phyloP scores from a whole-genome alignment of 2,329 filamentous ascomycete genomes.

The Penicillium sp. region DNA sequence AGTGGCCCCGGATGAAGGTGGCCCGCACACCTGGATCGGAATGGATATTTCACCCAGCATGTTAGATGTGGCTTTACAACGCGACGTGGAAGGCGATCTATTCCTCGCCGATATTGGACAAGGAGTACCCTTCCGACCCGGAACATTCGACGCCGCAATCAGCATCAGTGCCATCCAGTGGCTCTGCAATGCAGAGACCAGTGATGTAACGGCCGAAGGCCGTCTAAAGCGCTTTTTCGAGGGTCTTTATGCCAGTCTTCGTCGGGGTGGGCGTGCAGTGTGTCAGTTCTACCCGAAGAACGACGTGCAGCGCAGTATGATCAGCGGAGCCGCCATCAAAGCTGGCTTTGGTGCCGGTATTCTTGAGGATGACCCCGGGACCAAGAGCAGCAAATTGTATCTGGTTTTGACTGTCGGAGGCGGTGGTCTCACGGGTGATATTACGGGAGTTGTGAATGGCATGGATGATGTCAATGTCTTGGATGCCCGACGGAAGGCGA shows the following conservation, averaged over 20 bases:
- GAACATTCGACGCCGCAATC: slow-evolving; percentile 91
- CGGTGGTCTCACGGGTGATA: slow-evolving; percentile 66
- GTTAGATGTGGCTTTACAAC: slow-evolving; percentile 89
- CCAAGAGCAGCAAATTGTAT: slow-evolving; percentile 96
- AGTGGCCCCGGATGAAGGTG: slow-evolving; percentile 67
- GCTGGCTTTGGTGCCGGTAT: slow-evolving; percentile 95
- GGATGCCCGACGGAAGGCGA: slow-evolving; percentile 61
- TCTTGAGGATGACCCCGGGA: slow-evolving; percentile 91
- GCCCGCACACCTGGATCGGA: slow-evolving; percentile 92
- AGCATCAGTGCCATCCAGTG: slow-evolving; percentile 97
- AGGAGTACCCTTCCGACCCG: slow-evolving; percentile 87
- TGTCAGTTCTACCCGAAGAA: slow-evolving; percentile 99
- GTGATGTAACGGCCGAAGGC: slow-evolving; percentile 76
- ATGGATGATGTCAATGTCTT: slow-evolving; percentile 86
- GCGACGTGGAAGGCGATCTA: slow-evolving; percentile 91
- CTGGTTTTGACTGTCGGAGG: slow-evolving; percentile 87
- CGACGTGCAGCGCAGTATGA: slow-evolving; percentile 86
- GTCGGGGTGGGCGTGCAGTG: slow-evolving; percentile 82
- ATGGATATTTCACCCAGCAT: slow-evolving; percentile 96
- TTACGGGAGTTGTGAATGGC: slow-evolving; percentile 82
- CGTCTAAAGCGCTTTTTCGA: slow-evolving; percentile 86
- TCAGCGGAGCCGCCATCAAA: slow-evolving; percentile 82
- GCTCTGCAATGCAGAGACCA: slow-evolving; percentile 93
- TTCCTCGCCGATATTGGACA: slow-evolving; percentile 93
- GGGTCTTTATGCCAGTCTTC: slow-evolving; percentile 79